phyloP scores from a whole-genome alignment of 805 yeast genomes.

The Wickerhamomyces strasburgensis region DNA sequence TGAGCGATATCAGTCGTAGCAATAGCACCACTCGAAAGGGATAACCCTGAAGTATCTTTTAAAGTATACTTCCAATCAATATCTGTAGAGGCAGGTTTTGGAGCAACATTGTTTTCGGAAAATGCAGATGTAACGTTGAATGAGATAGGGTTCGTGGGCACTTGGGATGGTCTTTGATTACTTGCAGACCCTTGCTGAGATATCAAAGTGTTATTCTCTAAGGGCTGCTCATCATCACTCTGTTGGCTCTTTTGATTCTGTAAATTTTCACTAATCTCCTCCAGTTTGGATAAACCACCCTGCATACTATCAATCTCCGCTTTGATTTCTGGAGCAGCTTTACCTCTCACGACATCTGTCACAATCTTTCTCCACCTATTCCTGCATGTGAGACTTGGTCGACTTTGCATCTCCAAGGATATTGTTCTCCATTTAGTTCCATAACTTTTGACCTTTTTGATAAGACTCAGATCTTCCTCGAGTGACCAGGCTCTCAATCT shows the following conservation, averaged over 20 bases:
- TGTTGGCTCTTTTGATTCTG: conserved; percentile 12
- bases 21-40: conserved; percentile 47
- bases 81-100: conserved; percentile 25
- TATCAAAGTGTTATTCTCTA: no score
- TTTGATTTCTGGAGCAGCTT: conserved; percentile 50
- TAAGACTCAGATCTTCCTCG: conserved; percentile 68
- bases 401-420: conserved; percentile 60
- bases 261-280: conserved; percentile 22
- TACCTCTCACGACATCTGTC: conserved; percentile 66
- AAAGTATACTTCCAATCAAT: conserved; percentile 64
- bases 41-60: conserved; percentile 40
- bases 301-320: conserved; percentile 54
- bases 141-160: no score
- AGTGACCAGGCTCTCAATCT: conserved; percentile 74
- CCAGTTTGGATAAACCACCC: conserved; percentile 27
- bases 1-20: conserved; percentile 50
- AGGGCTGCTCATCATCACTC: background rate
- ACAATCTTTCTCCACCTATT: conserved; percentile 89
- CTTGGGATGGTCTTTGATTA: no score
- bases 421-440: conserved; percentile 92
- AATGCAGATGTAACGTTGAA: background rate
- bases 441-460: conserved; percentile 59
- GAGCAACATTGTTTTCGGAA: conserved; percentile 8
- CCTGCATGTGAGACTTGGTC: conserved; percentile 87
- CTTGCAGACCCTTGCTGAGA: no score